Base-by-base conservation (phyloP, 1,284 basidiomycete genomes). In the Cutaneotrichosporon spelunceum region DNA sequence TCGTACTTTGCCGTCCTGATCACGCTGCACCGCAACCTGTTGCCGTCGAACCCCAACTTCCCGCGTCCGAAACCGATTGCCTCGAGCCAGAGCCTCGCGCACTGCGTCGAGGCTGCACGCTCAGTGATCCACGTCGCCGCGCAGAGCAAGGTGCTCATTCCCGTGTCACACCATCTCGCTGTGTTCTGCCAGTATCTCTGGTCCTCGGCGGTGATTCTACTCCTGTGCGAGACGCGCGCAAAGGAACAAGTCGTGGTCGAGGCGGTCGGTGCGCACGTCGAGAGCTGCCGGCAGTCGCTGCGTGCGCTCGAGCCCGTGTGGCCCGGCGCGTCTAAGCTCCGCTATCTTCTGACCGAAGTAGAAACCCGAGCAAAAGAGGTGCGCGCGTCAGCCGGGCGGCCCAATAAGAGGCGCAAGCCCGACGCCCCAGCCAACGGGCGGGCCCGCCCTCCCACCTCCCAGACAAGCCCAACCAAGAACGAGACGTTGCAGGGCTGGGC, bases 171-270 rank as follows among this genome's bases (percentile, higher is more conserved):
- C 72, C 90, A 93, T 74, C 83, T 93, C 39, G 90, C 91, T 2
- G 91, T 93, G 76, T 93, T 91, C 81, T 90, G 92, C 61, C 91
- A 93, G 72, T 90, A 91, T 70, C 83, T 93, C 21, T 93, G 93
- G 82, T 91, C 89, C 68, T 91, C 90, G 30, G 89, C 90, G 1
- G 89, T 93, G 61, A 91, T 93, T 70, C 86, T 93, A 50, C 80
- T 93, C 39, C 81, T 93, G 3, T 93, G 88, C 77, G 88, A 91
- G 54, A 92, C 93, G 84, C 90, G 92, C 73, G 86, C 88, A 1
- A 72, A 67, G 4, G 90, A 93, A 63, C 77, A 84, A 30, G 82
- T 85, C 47, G 85, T 87, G 36, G 84, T 87, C 27, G 78, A 83
- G 44, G 83, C 86, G 11, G 91, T 91, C 11, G 88, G 91, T 83